These are phyloP conservation scores for Lolium rigidum DNA, from an alignment of 176 grass and related monocot genomes.

Conservation along the genomic window DNA sequence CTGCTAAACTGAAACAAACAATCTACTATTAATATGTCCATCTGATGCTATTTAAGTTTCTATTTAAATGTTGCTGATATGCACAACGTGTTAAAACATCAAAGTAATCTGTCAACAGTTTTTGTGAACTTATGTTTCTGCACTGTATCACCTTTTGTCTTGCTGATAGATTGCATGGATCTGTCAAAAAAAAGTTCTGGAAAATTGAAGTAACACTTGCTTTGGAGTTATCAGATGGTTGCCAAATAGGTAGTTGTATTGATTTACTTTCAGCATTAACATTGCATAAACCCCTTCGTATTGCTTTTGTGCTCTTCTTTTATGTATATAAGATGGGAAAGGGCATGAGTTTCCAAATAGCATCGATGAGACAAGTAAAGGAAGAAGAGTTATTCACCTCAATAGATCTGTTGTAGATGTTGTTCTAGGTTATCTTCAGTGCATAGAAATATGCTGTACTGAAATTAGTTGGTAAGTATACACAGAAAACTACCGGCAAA, in stretches of 20 bases:
- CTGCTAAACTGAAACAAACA: neutral
- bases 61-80: neutral
- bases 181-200: neutral
- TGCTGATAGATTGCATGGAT: neutral
- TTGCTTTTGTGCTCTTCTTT: neutral
- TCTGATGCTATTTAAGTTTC: constrained; percentile 5
- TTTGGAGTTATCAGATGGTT: neutral
- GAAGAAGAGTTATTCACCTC: too few species aligned
- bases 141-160: neutral
- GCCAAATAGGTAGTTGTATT: constrained; percentile 19
- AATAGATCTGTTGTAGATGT: too few species aligned
- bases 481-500: too few species aligned
- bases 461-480: too few species aligned
- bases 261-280: neutral
- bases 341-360: too few species aligned
- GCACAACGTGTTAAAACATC: constrained; percentile 4
- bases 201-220: neutral
- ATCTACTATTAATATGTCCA: neutral
- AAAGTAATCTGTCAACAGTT: neutral
- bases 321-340: neutral
- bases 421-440: too few species aligned
- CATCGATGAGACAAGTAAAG: too few species aligned
- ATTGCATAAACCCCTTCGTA: neutral
- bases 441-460: too few species aligned
- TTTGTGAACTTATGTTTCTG: neutral